Conservation (phyloP, 441 rosid genomes). For the Adansonia grandidieri region DNA sequence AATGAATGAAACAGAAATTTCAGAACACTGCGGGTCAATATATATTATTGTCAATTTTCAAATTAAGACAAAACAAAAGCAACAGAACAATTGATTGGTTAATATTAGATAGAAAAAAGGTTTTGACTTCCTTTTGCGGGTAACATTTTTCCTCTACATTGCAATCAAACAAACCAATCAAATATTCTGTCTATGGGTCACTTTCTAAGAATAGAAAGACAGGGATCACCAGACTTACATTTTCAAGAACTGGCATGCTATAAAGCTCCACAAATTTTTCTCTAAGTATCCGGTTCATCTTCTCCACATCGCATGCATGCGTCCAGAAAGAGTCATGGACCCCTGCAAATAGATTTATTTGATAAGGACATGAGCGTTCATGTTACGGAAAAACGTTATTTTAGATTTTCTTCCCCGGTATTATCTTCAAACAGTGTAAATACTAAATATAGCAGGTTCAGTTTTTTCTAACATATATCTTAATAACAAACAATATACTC, state of each 20-base stretch:
- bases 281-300: conserved; percentile 84
- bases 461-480: not conserved
- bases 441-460: not conserved
- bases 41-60: not conserved
- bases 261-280: conserved; percentile 95
- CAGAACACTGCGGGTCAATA: not conserved
- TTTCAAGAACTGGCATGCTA: conserved; percentile 79
- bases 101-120: not conserved
- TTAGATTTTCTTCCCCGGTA: not conserved
- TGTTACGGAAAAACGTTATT: not conserved
- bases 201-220: conserved; percentile 7
- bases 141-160: conserved; percentile 7
- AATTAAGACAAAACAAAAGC: not conserved
- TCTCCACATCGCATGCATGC: conserved; percentile 91
- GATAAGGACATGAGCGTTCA: not conserved
- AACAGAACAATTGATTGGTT: not conserved
- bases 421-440: conserved; percentile 12
- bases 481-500: not conserved
- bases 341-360: conserved; percentile 52
- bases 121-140: not conserved
- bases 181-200: not conserved
- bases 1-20: not conserved
- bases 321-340: conserved; percentile 99
- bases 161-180: not conserved
- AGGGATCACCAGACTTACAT: conserved; percentile 59